A percentile compares a stretch with the other conserved stretches of the same genome.
Conservation (phyloP, 1,284 basidiomycete genomes). For the Lentinula novae-zelandiae region DNA sequence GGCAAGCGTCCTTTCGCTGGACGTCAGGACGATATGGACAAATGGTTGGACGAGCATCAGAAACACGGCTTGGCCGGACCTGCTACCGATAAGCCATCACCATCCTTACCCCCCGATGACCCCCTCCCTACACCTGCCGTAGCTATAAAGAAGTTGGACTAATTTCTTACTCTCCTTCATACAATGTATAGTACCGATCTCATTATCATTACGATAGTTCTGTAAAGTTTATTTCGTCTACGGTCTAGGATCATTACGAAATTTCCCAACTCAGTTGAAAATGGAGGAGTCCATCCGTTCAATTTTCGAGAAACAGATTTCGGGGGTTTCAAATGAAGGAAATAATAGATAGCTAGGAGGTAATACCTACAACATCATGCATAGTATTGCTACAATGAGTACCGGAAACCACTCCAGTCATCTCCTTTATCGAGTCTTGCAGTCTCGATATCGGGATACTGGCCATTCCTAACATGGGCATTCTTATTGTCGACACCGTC, state of each 20-base stretch:
- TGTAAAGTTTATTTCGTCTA: conserved; percentile 4
- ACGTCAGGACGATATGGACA: conserved; percentile 88
- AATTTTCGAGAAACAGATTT: neutral
- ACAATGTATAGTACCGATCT: conserved; percentile 8
- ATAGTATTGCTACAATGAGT: conserved; percentile 20
- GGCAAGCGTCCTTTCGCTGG: conserved; percentile 82
- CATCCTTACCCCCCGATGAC: conserved; percentile 28
- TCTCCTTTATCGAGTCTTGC: conserved; percentile 55
- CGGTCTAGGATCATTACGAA: conserved; percentile 21
- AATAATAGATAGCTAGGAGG: neutral
- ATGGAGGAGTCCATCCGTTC: neutral
- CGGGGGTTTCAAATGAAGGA: no score
- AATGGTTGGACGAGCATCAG: conserved; percentile 80
- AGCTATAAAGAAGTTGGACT: conserved; percentile 28
- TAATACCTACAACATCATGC: no score
- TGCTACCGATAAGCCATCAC: conserved; percentile 42
- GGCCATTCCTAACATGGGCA: conserved; percentile 39
- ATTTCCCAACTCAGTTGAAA: conserved; percentile 16
- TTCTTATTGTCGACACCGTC: conserved; percentile 34
- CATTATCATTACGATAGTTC: conserved; percentile 2
- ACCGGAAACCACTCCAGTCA: conserved; percentile 58
- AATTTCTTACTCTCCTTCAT: conserved; percentile 6
- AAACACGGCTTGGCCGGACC: conserved; percentile 51
- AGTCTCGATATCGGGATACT: conserved; percentile 41
- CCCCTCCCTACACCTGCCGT: conserved; percentile 50